Evolutionary conservation across 345 rosid species (phyloP).

Genomic region (Rubroshorea leprosula): DNA sequence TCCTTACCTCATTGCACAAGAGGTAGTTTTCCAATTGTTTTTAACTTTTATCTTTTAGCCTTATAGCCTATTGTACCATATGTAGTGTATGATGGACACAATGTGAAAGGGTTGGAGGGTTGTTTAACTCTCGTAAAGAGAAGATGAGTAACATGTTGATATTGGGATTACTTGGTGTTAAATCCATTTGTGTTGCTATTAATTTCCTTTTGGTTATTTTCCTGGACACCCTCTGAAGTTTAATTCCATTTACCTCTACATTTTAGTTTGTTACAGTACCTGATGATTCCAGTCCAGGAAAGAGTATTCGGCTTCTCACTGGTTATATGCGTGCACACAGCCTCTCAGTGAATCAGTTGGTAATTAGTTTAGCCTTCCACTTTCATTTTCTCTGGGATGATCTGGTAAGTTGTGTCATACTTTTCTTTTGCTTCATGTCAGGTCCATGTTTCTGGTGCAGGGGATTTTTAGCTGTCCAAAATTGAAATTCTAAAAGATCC

Average conservation of each 20-base stretch:
- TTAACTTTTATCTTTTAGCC: neutral
- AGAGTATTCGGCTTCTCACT: constrained; percentile 58
- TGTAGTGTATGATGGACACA: too few species aligned
- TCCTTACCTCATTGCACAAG: constrained; percentile 68
- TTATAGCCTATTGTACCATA: neutral
- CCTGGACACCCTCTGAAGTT: neutral
- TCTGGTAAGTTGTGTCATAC: constrained; percentile 12
- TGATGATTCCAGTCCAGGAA: constrained; percentile 46
- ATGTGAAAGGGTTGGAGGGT: neutral
- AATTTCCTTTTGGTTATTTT: neutral
- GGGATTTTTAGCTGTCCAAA: constrained; percentile 78
- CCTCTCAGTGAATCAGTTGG: constrained; percentile 89
- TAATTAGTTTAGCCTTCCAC: constrained; percentile 23
- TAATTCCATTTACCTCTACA: neutral
- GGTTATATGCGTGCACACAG: constrained; percentile 69
- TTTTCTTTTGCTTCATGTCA: constrained; percentile 24
- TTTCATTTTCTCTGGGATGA: constrained; percentile 12
- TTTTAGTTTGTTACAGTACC: constrained; percentile 51
- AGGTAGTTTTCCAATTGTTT: constrained; percentile 34
- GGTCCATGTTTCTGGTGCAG: constrained; percentile 88
- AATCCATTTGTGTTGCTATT: constrained; percentile 1
- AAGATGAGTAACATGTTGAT: neutral
- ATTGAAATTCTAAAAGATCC: constrained; percentile 81
- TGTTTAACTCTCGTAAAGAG: neutral
- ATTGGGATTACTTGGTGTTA: neutral